Conservation (phyloP, 106 monocot species). For the Phalaenopsis equestris region DNA sequence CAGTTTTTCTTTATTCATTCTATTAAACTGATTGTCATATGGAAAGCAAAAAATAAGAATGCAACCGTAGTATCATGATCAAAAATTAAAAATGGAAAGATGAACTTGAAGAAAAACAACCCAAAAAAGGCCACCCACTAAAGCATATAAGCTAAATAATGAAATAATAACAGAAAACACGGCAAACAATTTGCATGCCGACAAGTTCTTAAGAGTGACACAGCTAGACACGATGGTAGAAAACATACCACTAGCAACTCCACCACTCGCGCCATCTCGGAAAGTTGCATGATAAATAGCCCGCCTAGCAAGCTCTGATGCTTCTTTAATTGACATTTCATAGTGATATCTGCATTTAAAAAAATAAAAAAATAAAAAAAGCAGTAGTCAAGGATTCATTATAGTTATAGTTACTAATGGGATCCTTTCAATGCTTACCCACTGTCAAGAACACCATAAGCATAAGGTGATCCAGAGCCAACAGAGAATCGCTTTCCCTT, state of each 20-base stretch:
- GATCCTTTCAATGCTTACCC: slow-evolving; percentile 22
- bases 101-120: no score
- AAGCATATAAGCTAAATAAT: no score
- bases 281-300: slow-evolving; percentile 72
- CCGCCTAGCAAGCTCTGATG: slow-evolving; percentile 51
- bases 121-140: no score
- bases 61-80: no score
- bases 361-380: not conserved
- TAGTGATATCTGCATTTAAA: slow-evolving; percentile 25
- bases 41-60: no score
- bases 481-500: slow-evolving; percentile 56
- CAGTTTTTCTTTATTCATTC: no score
- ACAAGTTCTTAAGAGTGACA: no score
- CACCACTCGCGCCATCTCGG: slow-evolving; percentile 54
- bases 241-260: slow-evolving; percentile 45
- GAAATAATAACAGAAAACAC: no score
- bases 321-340: slow-evolving; percentile 61
- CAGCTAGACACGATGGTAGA: not conserved
- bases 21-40: no score
- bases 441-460: slow-evolving; percentile 61
- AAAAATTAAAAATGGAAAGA: no score
- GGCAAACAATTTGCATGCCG: no score
- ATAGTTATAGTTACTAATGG: not conserved
- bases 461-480: slow-evolving; percentile 66
- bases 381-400: not conserved